These are phyloP conservation scores for Arabis hirsuta DNA, from an alignment of 345 rosid species.

Conservation along the genomic window DNA sequence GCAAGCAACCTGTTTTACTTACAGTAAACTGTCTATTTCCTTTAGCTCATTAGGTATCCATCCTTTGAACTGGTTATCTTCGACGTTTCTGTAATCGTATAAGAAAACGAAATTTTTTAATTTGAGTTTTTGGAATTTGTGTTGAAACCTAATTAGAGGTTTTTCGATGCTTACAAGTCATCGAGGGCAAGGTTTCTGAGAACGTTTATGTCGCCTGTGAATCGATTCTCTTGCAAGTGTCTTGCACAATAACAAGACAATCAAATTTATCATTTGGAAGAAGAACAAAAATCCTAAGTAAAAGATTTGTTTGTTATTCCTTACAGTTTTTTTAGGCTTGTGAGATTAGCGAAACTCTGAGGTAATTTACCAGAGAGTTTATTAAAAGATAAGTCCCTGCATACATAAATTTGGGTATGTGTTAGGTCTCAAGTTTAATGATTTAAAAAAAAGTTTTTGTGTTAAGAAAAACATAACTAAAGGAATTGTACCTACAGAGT, in stretches of 20 bases:
- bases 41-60: constrained; percentile 81
- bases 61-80: constrained; percentile 75
- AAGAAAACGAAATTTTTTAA: constrained; percentile 3
- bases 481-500: constrained; percentile 65
- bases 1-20: constrained; percentile 44
- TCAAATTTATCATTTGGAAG: constrained; percentile 5
- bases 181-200: constrained; percentile 71
- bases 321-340: constrained; percentile 66
- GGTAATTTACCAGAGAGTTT: constrained; percentile 73
- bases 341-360: constrained; percentile 62
- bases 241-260: constrained; percentile 41
- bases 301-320: constrained; percentile 30
- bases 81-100: constrained; percentile 62
- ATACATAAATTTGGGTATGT: constrained; percentile 15
- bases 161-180: constrained; percentile 59
- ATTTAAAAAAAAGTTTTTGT: neutral
- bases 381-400: constrained; percentile 78
- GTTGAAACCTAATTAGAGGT: neutral
- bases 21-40: constrained; percentile 66
- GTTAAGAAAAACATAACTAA: constrained; percentile 2
- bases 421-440: constrained; percentile 16
- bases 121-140: neutral
- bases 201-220: constrained; percentile 71
- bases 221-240: constrained; percentile 72
- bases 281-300: neutral